Evolutionary conservation across 768 basidiomycete genomes (phyloP).

Genomic region (Russula virescens): DNA sequence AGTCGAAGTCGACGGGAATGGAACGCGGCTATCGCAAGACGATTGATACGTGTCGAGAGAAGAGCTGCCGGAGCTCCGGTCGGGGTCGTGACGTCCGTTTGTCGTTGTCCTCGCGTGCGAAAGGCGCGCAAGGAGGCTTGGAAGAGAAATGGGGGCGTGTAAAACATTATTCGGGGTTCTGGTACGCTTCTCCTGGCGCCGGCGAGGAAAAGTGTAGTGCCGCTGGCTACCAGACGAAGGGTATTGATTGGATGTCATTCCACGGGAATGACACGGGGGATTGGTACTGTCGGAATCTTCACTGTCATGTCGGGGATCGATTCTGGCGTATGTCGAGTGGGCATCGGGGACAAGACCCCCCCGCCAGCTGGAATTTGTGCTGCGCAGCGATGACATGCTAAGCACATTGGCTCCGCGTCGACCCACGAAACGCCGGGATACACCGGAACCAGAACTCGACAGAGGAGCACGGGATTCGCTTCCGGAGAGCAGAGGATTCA

Average conservation of each 20-base stretch:
- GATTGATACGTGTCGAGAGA: neutral
- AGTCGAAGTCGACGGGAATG: slow-evolving; percentile 3
- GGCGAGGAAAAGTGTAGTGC: neutral
- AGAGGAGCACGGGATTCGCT: neutral
- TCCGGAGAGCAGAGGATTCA: neutral
- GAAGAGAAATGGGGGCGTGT: neutral
- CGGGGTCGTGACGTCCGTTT: neutral
- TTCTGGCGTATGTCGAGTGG: neutral
- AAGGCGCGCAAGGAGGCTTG: neutral
- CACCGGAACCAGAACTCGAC: neutral
- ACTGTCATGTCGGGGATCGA: neutral
- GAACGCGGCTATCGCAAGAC: neutral
- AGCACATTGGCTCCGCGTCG: neutral
- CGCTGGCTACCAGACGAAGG: neutral
- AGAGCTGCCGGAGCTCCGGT: neutral
- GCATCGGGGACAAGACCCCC: neutral
- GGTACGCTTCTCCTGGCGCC: neutral
- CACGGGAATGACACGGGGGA: neutral
- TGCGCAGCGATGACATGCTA: slow-evolving; percentile 6
- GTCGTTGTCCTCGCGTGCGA: neutral
- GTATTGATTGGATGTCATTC: neutral
- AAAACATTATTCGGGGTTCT: neutral
- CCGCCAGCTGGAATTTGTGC: slow-evolving; percentile 11
- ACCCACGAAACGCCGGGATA: slow-evolving; percentile 3
- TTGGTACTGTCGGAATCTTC: neutral